Evolutionary conservation across 495 filamentous ascomycete genomes (phyloP), one percentile per base, ranked within the genome.

Genomic region (Ramalina intermedia): DNA sequence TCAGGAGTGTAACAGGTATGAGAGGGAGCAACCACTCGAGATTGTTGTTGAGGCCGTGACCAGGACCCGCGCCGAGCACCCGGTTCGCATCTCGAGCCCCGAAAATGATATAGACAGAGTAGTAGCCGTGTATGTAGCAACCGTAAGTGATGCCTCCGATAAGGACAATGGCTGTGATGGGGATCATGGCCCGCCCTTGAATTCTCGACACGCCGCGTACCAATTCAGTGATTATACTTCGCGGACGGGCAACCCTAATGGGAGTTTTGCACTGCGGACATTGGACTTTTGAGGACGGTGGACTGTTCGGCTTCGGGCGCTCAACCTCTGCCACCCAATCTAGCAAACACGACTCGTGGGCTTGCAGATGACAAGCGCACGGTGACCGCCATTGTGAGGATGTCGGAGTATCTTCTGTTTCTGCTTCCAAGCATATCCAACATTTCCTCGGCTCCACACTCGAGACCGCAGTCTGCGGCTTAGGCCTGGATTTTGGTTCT

Each of bases 391-490:
- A 96, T 58, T 81, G 72, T 21, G 72, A 71, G n/a, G 70, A 61
- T 20, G 78, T 78, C 37, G 74, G 70, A 33, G 69, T 71, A 47
- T 87, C 82, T 54, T 94, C 86, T 20, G 80, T 87, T 53, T 87
- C 80, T 54, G 90, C 85, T 46, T 74, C 74, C 58, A 91, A 85
- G 67, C 91, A 98, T 58, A 98, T 89, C 82, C 87, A 96, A 65
- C 91, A 98, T 65, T 80, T 81, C 33, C 78, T 79, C 23, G 81
- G 70, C 44, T 75, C 72, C 3, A 68, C 59, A 20, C n/a, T 44
- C 6, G 55, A 48, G 13, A 57, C 48, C 14, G 49, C 35, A 26
- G 33, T 46, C 18, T 35, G 36, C 2, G 46, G 46, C 18, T 55
- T 49, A 7, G 43, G 49, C 29, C 45, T 36, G 24, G 43, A 40